Evolutionary conservation across 176 grass and related monocot genomes (phyloP).

Genomic region (Luzula sylvatica): DNA sequence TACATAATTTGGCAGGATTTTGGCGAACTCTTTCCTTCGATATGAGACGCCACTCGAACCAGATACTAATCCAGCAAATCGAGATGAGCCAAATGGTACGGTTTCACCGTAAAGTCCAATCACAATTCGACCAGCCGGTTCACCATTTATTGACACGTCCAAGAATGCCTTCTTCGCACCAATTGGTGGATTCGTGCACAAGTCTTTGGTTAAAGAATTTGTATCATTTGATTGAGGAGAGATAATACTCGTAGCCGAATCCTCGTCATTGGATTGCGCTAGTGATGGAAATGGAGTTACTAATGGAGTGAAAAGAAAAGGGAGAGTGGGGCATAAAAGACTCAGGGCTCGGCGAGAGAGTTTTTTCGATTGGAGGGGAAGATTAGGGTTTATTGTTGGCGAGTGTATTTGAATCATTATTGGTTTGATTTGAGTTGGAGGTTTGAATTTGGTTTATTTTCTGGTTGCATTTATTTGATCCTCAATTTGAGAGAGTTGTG

Average conservation of each 20-base stretch:
- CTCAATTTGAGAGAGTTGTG: not conserved
- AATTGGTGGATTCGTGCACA: constrained; percentile 9
- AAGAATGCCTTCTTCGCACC: constrained; percentile 47
- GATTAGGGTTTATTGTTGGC: constrained; percentile 2
- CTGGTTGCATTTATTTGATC: constrained; percentile 4
- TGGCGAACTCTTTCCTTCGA: constrained; percentile 83
- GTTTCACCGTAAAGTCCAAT: constrained; percentile 51
- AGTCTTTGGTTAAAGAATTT: constrained; percentile 11
- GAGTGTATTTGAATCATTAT: constrained; percentile 4
- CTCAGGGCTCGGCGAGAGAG: constrained; percentile 52
- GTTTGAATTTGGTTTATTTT: constrained; percentile 1
- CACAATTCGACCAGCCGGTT: constrained; percentile 61
- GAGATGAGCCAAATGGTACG: constrained; percentile 37
- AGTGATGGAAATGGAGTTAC: not conserved
- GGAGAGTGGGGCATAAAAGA: constrained; percentile 11
- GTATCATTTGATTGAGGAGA: constrained; percentile 10
- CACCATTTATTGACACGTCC: constrained; percentile 76
- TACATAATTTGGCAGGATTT: constrained; percentile 68
- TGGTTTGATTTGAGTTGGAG: constrained; percentile 24
- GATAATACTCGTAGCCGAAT: not conserved
- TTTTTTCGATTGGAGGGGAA: not conserved
- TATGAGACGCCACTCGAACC: constrained; percentile 58
- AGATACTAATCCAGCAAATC: constrained; percentile 43
- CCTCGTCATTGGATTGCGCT: constrained; percentile 18
- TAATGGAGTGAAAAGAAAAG: constrained; percentile 16